These are phyloP conservation scores for Pseudomicrostroma phylloplanum DNA, from an alignment of 1,284 basidiomycete genomes.

Conservation along the genomic window DNA sequence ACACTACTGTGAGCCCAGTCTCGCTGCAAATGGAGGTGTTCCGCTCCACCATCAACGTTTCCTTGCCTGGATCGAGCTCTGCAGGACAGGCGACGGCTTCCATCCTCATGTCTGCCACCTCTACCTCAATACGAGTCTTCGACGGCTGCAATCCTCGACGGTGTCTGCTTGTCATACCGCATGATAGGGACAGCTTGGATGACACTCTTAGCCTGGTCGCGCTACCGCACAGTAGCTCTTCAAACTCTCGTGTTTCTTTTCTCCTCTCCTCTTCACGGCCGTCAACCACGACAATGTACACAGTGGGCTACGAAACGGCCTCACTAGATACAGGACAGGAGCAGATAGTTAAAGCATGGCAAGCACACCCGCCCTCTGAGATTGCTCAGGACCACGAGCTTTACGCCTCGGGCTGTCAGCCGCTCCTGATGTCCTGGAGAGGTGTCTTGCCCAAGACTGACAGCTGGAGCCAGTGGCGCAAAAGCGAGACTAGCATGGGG, in stretches of 20 bases:
- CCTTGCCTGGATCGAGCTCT: too few relatives aligned
- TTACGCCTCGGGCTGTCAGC: background rate
- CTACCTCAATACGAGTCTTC: background rate
- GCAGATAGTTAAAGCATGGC: background rate
- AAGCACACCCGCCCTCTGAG: background rate
- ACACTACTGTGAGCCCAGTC: too few relatives aligned
- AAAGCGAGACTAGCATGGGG: background rate
- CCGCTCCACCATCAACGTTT: too few relatives aligned
- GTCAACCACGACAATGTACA: background rate
- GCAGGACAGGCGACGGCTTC: background rate
- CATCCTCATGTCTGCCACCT: background rate
- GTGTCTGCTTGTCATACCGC: background rate
- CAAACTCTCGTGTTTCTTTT: background rate
- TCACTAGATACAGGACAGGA: conserved; percentile 3
- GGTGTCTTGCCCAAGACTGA: background rate
- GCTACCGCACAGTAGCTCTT: background rate
- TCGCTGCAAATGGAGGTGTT: too few relatives aligned
- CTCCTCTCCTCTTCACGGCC: background rate
- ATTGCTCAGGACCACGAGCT: background rate
- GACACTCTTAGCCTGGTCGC: background rate
- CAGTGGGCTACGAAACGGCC: background rate
- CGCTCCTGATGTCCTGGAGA: background rate
- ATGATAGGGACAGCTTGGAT: background rate
- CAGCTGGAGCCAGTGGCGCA: background rate
- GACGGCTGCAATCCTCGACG: background rate